A percentile compares a stretch with the other conserved stretches of the same genome.
Conservation (phyloP, 2,329 filamentous ascomycete genomes). For the Diaporthe destruens region DNA sequence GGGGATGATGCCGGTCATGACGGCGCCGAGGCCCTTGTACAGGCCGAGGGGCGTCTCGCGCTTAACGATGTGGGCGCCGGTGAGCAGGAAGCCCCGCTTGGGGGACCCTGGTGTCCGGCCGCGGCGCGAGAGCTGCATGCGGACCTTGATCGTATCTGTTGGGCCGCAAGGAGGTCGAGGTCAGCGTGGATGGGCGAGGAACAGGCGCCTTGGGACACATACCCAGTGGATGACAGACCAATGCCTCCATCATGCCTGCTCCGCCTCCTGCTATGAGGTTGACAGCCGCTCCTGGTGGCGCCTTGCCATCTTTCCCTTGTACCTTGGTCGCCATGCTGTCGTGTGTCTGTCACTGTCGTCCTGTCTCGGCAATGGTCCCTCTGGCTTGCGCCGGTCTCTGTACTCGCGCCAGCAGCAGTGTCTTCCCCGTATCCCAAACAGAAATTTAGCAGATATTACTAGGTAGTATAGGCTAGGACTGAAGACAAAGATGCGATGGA, state of each 20-base stretch:
- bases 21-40: constrained; percentile 98
- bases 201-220: constrained; percentile 49
- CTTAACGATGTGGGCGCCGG: constrained; percentile 86
- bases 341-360: background rate
- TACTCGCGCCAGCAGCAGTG: background rate
- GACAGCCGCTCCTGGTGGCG: constrained; percentile 85
- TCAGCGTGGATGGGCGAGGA: constrained; percentile 43
- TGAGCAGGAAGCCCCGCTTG: constrained; percentile 87
- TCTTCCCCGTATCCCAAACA: background rate
- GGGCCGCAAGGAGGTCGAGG: constrained; percentile 1
- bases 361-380: background rate
- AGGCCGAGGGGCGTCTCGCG: constrained; percentile 92
- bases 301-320: constrained; percentile 68
- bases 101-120: constrained; percentile 86
- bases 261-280: constrained; percentile 93
- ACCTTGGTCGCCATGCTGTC: constrained; percentile 57
- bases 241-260: constrained; percentile 99
- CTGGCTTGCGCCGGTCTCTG: constrained; percentile 26
- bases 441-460: background rate
- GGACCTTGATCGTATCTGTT: constrained; percentile 95
- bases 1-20: constrained; percentile 94
- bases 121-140: constrained; percentile 96
- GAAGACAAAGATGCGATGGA: background rate
- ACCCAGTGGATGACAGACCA: constrained; percentile 95
- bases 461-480: background rate